A percentile compares a stretch with the other conserved stretches of the same genome.
Evolutionary conservation across 768 basidiomycete species (phyloP).

Genomic region (Psilocybe azurescens): DNA sequence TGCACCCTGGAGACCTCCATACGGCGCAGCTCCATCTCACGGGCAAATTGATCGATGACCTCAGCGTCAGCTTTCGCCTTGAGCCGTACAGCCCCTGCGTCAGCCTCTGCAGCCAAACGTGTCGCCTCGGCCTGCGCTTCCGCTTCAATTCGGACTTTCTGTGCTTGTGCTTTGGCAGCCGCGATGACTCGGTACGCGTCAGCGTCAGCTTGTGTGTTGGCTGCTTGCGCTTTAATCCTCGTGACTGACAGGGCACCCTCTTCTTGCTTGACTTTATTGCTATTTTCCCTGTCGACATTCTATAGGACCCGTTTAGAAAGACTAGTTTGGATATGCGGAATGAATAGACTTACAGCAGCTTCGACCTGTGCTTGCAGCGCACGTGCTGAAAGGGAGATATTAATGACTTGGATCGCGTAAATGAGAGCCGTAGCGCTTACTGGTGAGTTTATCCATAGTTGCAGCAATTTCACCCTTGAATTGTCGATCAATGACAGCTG

Average conservation of each 20-base stretch:
- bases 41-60: conserved; percentile 69
- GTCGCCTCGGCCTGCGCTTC: conserved; percentile 81
- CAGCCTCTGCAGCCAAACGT: conserved; percentile 75
- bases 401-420: conserved; percentile 6
- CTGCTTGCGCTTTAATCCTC: conserved; percentile 72
- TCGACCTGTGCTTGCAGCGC: conserved; percentile 89
- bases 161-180: conserved; percentile 75
- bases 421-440: conserved; percentile 21
- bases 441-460: conserved; percentile 85
- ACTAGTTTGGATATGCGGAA: not conserved
- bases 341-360: conserved; percentile 61
- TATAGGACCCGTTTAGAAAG: conserved; percentile 25
- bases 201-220: conserved; percentile 71
- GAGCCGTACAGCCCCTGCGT: conserved; percentile 69
- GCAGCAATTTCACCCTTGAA: conserved; percentile 89
- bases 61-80: conserved; percentile 67
- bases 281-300: conserved; percentile 89
- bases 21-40: conserved; percentile 76
- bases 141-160: conserved; percentile 74
- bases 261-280: conserved; percentile 87
- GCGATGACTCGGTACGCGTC: conserved; percentile 78
- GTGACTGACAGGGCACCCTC: conserved; percentile 81
- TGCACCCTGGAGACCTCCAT: conserved; percentile 65
- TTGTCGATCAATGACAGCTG: conserved; percentile 85
- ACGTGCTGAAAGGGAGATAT: conserved; percentile 48